Percentiles rank a stretch among this genome's conserved stretches.
These are phyloP conservation scores for Artemisia annua DNA, from an alignment of 129 eudicot genomes.

Conservation along the genomic window DNA sequence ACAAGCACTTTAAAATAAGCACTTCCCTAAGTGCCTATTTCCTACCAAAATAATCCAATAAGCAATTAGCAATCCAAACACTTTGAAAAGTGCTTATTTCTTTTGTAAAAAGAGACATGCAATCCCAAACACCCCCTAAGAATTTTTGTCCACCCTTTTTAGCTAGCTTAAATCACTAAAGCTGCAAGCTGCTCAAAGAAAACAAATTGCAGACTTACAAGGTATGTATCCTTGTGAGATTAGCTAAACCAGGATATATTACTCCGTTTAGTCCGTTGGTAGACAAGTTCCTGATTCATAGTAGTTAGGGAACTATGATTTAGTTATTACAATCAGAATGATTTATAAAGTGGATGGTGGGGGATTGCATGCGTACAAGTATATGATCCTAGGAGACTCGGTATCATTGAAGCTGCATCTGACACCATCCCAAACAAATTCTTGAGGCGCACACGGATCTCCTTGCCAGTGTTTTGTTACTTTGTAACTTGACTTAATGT, in stretches of 20 bases:
- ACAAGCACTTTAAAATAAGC: no score
- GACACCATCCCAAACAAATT: conserved; percentile 46
- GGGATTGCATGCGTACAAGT: conserved; percentile 27
- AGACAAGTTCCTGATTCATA: conserved; percentile 52
- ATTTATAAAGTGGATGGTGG: neutral
- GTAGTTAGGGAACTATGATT: no score
- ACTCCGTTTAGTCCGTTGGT: conserved; percentile 39
- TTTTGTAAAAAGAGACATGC: no score
- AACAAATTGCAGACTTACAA: conserved; percentile 26
- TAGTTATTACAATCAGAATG: no score
- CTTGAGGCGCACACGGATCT: conserved; percentile 54
- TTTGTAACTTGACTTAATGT: conserved; percentile 31
- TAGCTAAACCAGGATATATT: conserved; percentile 32
- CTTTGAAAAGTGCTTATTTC: no score
- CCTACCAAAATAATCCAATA: no score
- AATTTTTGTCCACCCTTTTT: no score
- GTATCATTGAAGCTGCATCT: conserved; percentile 33
- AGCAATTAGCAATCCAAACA: no score
- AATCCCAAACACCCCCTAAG: no score
- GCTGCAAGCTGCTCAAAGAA: no score
- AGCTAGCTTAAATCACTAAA: no score
- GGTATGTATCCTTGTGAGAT: conserved; percentile 40
- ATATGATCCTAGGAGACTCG: conserved; percentile 19
- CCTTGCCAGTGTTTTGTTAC: conserved; percentile 56
- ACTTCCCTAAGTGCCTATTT: no score